Evolutionary conservation across 1,284 basidiomycete species (phyloP).

Genomic region (Vanrija pseudolonga): DNA sequence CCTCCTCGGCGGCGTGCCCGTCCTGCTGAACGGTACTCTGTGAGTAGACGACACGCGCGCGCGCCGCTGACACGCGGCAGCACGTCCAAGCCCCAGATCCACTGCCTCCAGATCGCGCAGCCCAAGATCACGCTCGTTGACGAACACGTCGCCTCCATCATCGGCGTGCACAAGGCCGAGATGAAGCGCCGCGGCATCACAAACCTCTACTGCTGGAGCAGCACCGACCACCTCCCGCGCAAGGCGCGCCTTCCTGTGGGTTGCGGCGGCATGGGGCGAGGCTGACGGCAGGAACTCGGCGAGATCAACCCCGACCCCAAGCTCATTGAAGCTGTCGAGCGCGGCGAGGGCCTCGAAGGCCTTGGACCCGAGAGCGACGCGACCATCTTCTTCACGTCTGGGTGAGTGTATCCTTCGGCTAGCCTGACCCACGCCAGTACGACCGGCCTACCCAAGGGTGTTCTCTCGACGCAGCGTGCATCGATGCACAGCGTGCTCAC

Average conservation of each 20-base stretch:
- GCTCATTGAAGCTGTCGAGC: not conserved
- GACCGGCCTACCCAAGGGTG: constrained; percentile 2
- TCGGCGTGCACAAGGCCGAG: constrained; percentile 6
- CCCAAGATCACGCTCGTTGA: constrained; percentile 29
- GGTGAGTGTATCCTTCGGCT: not conserved
- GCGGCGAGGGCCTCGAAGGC: constrained; percentile 13
- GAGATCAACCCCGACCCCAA: not conserved
- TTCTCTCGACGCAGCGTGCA: constrained; percentile 1
- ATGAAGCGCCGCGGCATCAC: not conserved
- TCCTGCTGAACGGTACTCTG: constrained; percentile 40
- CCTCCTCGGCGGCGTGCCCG: constrained; percentile 37
- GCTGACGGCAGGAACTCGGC: too few species aligned
- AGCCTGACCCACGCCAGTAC: not conserved
- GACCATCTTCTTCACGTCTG: constrained; percentile 39
- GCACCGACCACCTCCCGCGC: not conserved
- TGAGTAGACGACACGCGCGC: too few species aligned
- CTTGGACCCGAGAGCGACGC: constrained; percentile 38
- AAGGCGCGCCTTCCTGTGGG: too few species aligned
- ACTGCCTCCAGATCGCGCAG: constrained; percentile 21
- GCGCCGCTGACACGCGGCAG: not conserved
- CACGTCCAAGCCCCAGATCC: constrained; percentile 10
- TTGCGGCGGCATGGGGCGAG: too few species aligned
- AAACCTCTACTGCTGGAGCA: not conserved
- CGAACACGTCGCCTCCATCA: constrained; percentile 21
- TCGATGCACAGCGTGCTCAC: constrained; percentile 2